Conservation (phyloP, 176 grass and related monocot genomes). For the Panicum miliaceum region DNA sequence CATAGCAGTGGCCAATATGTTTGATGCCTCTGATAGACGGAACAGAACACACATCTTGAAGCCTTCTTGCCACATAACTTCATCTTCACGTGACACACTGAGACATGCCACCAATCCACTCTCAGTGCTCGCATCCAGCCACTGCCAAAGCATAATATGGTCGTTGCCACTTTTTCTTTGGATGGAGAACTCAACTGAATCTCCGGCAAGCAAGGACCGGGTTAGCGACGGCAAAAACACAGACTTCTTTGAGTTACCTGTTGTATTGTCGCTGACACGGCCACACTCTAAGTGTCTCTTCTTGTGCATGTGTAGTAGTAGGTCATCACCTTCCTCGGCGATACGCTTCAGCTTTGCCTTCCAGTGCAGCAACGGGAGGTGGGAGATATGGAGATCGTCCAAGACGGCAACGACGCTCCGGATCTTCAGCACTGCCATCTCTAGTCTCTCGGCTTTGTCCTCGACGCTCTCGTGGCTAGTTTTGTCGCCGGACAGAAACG, state of each 20-base stretch:
- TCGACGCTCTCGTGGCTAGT: neutral
- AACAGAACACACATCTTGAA: constrained; percentile 1
- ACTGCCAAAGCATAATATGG: constrained; percentile 3
- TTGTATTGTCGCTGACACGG: neutral
- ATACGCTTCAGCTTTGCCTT: constrained; percentile 3
- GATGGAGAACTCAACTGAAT: constrained; percentile 14
- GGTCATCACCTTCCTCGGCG: neutral
- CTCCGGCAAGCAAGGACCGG: neutral
- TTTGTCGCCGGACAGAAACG: neutral
- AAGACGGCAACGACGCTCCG: constrained; percentile 12
- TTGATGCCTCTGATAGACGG: neutral
- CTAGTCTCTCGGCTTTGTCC: neutral
- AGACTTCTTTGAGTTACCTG: neutral
- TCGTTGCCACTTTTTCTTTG: neutral
- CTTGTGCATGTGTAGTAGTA: neutral
- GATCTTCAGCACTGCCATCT: constrained; percentile 29
- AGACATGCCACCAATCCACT: neutral
- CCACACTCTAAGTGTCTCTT: neutral
- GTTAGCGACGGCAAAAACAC: neutral
- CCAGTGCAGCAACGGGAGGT: neutral
- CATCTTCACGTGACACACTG: neutral
- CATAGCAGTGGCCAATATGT: neutral
- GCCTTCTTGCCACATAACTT: neutral
- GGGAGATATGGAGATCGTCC: neutral
- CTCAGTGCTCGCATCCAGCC: neutral